Evolutionary conservation across 192 early-diverging fungal species (phyloP), one percentile per base, ranked within the genome.

Genomic region (Oehlia diaphana): DNA sequence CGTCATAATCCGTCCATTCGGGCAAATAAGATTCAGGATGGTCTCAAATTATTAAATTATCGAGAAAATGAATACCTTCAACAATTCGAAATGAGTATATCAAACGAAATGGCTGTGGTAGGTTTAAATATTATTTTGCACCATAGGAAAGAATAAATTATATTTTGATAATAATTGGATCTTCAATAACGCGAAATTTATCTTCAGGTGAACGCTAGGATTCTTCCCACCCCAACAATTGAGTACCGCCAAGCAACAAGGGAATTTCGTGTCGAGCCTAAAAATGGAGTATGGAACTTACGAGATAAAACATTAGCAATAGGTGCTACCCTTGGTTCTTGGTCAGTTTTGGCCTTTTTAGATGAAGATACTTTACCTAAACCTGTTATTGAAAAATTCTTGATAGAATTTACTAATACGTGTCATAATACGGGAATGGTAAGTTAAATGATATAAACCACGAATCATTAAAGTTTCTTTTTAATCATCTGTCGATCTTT

Each of bases 251-350:
- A 2, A 2, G 0, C 2, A 31, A 2, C 31, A 31, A 31, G 31
- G 31, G 0, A 75, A 33, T 31, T 2, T n/a, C 71, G 77, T 5
- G 79, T 93, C 70, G 74, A 81, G 61, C 92, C 93, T 3, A 81
- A 85, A 8, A 88, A 87, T 75, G 96, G 97, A 35, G 90, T 92
- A 19, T 98, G 96, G 96, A 95, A 97, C 79, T 86, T 98, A 72
- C 89, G 89, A 65, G 92, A 93, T 79, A 94, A 93, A 84, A 89
- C 89, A 72, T 93, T 98, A 6, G 87, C 90, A 8, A 85, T 90
- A 3, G 95, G 95, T 33, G 91, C 89, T 2, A 90, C 88, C 14
- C 89, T 97, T 58, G 86, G 88, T n/a, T 92, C 92, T 37, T 96
- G 95, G 95, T 86, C 86, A n/a, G 91, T 96, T 9, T 88, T 97